Percentiles rank a stretch among this genome's conserved stretches.
phyloP scores from a whole-genome alignment of 257 asterid genomes.

The Fraxinus excelsior region DNA sequence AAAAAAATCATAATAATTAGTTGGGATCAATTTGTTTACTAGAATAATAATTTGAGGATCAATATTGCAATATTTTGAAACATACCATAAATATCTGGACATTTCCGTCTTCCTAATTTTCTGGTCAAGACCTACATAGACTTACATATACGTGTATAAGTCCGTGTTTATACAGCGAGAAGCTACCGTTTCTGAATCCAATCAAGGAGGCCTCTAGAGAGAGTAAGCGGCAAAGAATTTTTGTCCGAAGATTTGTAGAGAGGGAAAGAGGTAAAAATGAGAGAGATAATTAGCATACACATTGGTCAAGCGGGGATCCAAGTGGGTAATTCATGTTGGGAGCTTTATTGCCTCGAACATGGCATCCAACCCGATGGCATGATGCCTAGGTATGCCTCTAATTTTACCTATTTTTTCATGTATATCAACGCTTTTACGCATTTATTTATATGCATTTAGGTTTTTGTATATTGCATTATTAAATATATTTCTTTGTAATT shows the following conservation, averaged over 20 bases:
- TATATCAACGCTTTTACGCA: no score
- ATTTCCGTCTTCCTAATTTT: neutral
- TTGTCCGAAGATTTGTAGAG: neutral
- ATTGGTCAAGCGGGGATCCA: conserved; percentile 52
- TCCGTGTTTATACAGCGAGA: neutral
- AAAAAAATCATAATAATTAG: no score
- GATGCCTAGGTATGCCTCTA: conserved; percentile 42
- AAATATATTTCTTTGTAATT: neutral
- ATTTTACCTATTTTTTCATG: neutral
- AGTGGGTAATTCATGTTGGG: conserved; percentile 53
- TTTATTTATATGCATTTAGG: neutral
- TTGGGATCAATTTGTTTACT: no score
- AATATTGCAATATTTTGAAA: neutral
- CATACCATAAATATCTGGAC: no score
- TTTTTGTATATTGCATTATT: neutral
- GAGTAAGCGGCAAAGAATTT: neutral
- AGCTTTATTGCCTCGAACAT: conserved; percentile 51
- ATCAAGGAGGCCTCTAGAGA: no score
- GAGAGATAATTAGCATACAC: conserved; percentile 48
- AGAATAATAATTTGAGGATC: neutral
- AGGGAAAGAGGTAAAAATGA: conserved; percentile 20
- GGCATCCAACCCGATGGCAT: conserved; percentile 50
- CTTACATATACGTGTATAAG: neutral
- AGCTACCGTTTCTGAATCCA: neutral
- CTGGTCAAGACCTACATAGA: neutral